Conservation (phyloP, 2,329 filamentous ascomycete genomes). For the Nemania abortiva region DNA sequence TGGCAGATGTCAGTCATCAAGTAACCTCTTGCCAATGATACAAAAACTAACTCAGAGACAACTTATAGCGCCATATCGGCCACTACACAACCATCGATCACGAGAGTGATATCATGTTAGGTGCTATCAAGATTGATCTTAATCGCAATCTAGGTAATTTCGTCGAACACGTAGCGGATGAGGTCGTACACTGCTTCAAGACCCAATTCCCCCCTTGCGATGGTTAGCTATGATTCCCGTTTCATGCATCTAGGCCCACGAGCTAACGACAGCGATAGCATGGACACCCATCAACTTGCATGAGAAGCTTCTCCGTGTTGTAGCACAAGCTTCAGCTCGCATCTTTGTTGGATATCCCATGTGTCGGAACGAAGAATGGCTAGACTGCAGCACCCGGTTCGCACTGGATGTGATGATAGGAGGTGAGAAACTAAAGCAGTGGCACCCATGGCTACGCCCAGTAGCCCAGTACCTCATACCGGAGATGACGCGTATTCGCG, state of each 20-base stretch:
- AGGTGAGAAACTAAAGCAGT: constrained; percentile 48
- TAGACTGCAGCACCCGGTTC: constrained; percentile 48
- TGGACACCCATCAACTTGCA: constrained; percentile 49
- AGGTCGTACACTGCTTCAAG: constrained; percentile 46
- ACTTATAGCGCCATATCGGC: constrained; percentile 45
- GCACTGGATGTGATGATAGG: constrained; percentile 47
- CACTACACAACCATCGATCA: constrained; percentile 50
- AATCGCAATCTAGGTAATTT: constrained; percentile 48
- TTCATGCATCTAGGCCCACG: neutral
- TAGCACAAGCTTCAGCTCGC: constrained; percentile 48
- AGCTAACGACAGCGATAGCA: constrained; percentile 37
- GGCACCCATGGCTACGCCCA: constrained; percentile 47
- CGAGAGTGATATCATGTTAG: constrained; percentile 49
- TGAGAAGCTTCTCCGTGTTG: constrained; percentile 46
- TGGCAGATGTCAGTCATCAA: constrained; percentile 45
- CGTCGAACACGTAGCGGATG: constrained; percentile 46
- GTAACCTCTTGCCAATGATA: neutral
- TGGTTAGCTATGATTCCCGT: constrained; percentile 35
- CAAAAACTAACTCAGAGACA: constrained; percentile 1
- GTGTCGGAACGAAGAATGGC: constrained; percentile 48
- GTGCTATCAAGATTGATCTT: constrained; percentile 48
- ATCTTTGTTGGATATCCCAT: constrained; percentile 49
- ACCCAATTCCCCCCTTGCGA: constrained; percentile 47
- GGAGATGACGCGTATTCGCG: constrained; percentile 47
- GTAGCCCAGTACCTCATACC: constrained; percentile 48